A percentile compares a stretch with the other conserved stretches of the same genome.
Evolutionary conservation across 768 basidiomycete species (phyloP).

Genomic region (Kwoniella shandongensis): DNA sequence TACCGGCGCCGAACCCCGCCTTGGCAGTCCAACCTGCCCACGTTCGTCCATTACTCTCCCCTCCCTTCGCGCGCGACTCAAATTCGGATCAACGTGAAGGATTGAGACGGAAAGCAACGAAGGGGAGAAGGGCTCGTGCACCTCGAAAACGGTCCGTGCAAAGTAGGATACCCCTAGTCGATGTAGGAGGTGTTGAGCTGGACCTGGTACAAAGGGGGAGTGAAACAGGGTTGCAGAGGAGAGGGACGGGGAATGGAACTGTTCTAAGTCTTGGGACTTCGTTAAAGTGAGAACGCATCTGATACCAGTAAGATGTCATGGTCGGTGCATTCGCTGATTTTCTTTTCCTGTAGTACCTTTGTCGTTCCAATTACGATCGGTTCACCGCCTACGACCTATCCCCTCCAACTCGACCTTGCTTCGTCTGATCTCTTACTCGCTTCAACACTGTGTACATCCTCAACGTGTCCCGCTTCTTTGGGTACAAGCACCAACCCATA

Average conservation of each 20-base stretch:
- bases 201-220: slow-evolving; percentile 7
- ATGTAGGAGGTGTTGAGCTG: slow-evolving; percentile 8
- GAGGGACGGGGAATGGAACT: slow-evolving; percentile 15
- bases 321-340: not conserved
- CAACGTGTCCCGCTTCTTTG: slow-evolving; percentile 29
- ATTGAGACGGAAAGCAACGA: not conserved
- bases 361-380: slow-evolving; percentile 38
- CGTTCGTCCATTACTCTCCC: no score
- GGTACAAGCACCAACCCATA: slow-evolving; percentile 26
- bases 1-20: no score
- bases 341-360: slow-evolving; percentile 28
- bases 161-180: slow-evolving; percentile 10
- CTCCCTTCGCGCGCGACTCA: no score
- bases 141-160: no score
- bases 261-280: slow-evolving; percentile 14
- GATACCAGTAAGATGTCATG: not conserved
- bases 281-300: slow-evolving; percentile 20
- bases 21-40: no score
- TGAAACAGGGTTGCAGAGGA: not conserved
- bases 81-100: no score
- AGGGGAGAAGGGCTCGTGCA: no score
- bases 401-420: slow-evolving; percentile 44
- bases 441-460: slow-evolving; percentile 31
- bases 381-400: slow-evolving; percentile 33
- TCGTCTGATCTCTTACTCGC: slow-evolving; percentile 44